Conservation (phyloP, 176 grass and related monocot genomes). For the Miscanthus lutarioriparius region DNA sequence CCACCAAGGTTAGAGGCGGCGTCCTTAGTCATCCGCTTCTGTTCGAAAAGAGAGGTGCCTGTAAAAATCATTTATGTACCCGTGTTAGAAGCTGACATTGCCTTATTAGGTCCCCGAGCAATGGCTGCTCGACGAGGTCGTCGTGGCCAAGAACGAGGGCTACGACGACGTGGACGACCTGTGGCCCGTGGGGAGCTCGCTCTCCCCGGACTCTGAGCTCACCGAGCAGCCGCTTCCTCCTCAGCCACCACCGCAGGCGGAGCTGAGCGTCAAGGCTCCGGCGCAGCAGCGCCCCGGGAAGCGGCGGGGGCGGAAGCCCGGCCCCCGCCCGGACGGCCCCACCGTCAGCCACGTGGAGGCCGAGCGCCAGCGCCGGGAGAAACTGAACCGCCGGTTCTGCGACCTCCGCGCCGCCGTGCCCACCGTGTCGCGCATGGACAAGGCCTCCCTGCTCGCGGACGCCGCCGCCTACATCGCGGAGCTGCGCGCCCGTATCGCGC, state of each 20-base stretch:
- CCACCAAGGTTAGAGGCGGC: too few species aligned
- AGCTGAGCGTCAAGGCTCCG: neutral
- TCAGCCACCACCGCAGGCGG: neutral
- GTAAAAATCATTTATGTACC: too few species aligned
- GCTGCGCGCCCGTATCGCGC: constrained; percentile 44
- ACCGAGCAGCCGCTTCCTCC: neutral
- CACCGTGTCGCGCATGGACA: constrained; percentile 86
- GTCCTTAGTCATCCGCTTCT: too few species aligned
- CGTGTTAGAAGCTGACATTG: too few species aligned
- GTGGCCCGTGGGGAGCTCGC: constrained; percentile 20
- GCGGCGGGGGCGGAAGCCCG: constrained; percentile 44
- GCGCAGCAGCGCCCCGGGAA: constrained; percentile 22
- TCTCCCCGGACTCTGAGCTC: constrained; percentile 42
- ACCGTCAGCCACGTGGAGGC: constrained; percentile 70
- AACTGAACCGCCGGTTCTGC: constrained; percentile 77
- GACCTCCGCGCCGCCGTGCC: constrained; percentile 73
- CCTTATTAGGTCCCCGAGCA: constrained; percentile 47
- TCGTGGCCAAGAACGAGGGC: constrained; percentile 31
- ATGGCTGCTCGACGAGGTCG: constrained; percentile 43
- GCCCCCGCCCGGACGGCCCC: constrained; percentile 24
- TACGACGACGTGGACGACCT: neutral
- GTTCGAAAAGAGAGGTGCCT: too few species aligned
- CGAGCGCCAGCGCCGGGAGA: constrained; percentile 77
- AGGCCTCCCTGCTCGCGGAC: constrained; percentile 82
- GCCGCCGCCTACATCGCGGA: constrained; percentile 72